Evolutionary conservation across 2,329 filamentous ascomycete species (phyloP), one percentile per base, ranked within the genome.

Genomic region (Ciborinia camelliae): DNA sequence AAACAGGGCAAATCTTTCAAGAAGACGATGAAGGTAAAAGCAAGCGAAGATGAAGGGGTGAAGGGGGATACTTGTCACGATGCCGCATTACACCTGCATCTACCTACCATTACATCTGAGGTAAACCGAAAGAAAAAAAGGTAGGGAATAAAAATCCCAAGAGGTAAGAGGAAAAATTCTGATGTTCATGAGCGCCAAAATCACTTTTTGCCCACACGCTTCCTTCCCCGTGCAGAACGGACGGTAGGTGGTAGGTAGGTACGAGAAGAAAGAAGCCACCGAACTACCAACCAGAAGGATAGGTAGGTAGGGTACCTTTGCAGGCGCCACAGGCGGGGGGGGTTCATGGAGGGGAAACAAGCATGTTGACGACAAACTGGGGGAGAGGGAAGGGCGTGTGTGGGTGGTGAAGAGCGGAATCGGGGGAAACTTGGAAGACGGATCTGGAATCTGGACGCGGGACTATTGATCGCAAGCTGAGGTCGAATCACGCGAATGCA

Each of bases 361-460:
- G 59, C 59, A 62, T 62, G 60, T 54, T 62, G 60, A 62, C 37
- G 60, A 37, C 37, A 62, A 45, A 20, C 37, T 43, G 59, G 48
- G 48, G 32, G 53, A 43, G 45, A 43, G 18, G 59, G 23, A 39
- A 41, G 37, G 32, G 37, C n/a, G 30, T 18, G 12, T 20, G 26
- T 15, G 18, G 30, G 60, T 55, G 60, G 60, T 55, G 60, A 62
- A 43, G 45, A 53, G 47, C 10, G 48, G 26, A 37, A 35, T 37
- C 43, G 43, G 54, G 39, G 39, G 28, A 20, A 55, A 26, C 35
- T n/a, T 43, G n/a, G 43, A 45, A n/a, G 20, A 23, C 14, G 37
- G 51, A 23, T 35, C 51, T 54, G 51, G n/a, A 54, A 37, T 14
- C 35, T 32, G 32, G 28, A 20, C 26, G 26, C 15, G 6, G 20